Base-by-base conservation (phyloP, 2,329 filamentous ascomycete genomes). In the Phaeosphaeriaceae sp. region DNA sequence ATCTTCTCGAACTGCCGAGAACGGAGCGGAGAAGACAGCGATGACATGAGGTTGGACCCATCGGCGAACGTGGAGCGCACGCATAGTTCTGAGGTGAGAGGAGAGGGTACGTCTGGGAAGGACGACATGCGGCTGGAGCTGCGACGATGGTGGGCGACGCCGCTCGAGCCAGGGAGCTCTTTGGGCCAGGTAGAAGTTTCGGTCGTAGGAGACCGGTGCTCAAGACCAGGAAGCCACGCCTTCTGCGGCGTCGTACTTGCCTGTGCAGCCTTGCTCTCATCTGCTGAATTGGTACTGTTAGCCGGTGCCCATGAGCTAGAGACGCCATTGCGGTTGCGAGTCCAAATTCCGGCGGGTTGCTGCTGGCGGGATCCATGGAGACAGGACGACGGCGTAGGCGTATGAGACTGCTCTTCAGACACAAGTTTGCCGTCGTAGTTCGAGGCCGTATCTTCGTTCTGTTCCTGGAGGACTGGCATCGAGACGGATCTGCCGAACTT, bases 31-130 rank as follows among this genome's bases (percentile, higher is more conserved):
- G n/a, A 41, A 27, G 21, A 31, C 19, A 21, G 7, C 2, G 51
- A 20, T 1, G 49, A 49, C 31, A 46, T 41, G 20, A 56, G 20
- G 5, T 44, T 22, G 15, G 42, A 31, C 1, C 24, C 9, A 41
- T 55, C 48, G 17, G 40, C 33, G 7, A 11, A 53, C 44, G 17
- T 52, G 11, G 17, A 24, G 25, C 44, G n/a, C 42, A n/a, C 19
- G 48, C 6, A 49, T 22, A 19, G 45, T 36, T 1, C 11, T 36
- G 31, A 3, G 31, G 31, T 15, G 13, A 56, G 49, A 0, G 52
- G 55, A 2, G 52, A 58, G 1, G 55, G 33, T 7, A 53, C 49
- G 27, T 25, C 13, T 10, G 55, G 55, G 7, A 55, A 21, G 11
- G 6, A 36, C 31, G 31, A 36, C 0, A 52, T n/a, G n/a, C 46